These are phyloP conservation scores for Echites panduratus DNA, from an alignment of 257 asterid species.

Conservation along the genomic window DNA sequence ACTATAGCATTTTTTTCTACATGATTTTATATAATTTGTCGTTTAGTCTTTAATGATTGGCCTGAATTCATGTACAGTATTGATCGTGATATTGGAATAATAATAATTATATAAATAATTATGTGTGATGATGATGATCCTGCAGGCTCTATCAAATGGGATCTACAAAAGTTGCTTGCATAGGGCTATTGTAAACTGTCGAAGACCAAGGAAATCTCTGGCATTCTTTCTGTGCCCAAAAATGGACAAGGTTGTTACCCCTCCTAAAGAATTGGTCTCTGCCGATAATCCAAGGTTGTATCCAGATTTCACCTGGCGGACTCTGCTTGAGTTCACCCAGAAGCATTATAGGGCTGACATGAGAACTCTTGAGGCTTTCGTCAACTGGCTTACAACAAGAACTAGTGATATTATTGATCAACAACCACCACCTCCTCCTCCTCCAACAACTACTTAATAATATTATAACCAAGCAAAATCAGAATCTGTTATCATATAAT, in stretches of 20 bases:
- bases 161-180: constrained; percentile 78
- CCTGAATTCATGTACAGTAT: not conserved
- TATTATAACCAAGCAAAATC: no score
- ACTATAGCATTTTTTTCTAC: no score
- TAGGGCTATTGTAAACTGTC: constrained; percentile 62
- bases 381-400: constrained; percentile 37
- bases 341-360: constrained; percentile 71
- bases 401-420: not conserved
- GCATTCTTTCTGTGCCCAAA: constrained; percentile 74
- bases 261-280: constrained; percentile 44
- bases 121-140: no score
- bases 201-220: constrained; percentile 48
- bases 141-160: constrained; percentile 81
- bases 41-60: not conserved
- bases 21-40: no score
- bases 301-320: constrained; percentile 71
- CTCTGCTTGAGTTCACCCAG: constrained; percentile 68
- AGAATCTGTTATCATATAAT: no score
- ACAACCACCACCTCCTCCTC: no score
- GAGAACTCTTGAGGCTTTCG: constrained; percentile 67
- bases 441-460: no score
- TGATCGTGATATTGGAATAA: not conserved
- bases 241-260: constrained; percentile 46
- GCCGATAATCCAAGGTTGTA: constrained; percentile 40
- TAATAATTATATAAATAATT: no score